Percentiles rank a stretch among this genome's conserved stretches.
Evolutionary conservation across 73 alveolate species (phyloP).

Genomic region (Vitrella brassicaformis): DNA sequence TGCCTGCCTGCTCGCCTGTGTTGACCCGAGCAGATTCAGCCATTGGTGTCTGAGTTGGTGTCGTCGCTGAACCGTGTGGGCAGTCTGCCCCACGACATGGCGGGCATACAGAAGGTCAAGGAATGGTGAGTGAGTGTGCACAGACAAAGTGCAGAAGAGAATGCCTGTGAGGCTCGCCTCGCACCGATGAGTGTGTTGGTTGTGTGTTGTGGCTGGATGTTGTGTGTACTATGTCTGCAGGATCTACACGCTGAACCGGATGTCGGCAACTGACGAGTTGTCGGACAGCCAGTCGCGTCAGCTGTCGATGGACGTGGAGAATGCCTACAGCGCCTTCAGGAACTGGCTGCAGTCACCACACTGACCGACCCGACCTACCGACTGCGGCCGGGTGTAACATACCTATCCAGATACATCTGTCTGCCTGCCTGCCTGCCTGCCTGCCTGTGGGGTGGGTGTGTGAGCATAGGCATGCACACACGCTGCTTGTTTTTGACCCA

Average conservation of each 20-base stretch:
- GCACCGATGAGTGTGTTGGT: too few species aligned
- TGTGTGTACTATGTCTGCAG: background rate
- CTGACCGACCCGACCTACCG: too few species aligned
- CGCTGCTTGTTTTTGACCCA: too few species aligned
- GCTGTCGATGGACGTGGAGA: background rate
- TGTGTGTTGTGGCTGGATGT: background rate
- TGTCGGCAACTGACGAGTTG: background rate
- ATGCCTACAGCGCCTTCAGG: background rate
- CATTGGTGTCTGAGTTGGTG: background rate
- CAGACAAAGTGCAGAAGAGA: background rate
- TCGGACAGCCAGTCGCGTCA: background rate
- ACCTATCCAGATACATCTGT: too few species aligned
- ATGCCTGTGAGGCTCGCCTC: too few species aligned
- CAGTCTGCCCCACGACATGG: background rate
- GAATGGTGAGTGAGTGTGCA: background rate
- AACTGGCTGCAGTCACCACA: background rate
- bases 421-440: too few species aligned
- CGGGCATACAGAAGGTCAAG: background rate
- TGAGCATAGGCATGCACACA: too few species aligned
- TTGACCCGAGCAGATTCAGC: background rate
- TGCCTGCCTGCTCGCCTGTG: background rate
- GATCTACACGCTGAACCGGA: background rate
- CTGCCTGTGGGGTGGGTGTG: too few species aligned
- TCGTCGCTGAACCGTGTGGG: background rate
- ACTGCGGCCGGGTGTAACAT: too few species aligned